Evolutionary conservation across 176 grass and related monocot genomes (phyloP).

Genomic region (Puccinellia tenuiflora): DNA sequence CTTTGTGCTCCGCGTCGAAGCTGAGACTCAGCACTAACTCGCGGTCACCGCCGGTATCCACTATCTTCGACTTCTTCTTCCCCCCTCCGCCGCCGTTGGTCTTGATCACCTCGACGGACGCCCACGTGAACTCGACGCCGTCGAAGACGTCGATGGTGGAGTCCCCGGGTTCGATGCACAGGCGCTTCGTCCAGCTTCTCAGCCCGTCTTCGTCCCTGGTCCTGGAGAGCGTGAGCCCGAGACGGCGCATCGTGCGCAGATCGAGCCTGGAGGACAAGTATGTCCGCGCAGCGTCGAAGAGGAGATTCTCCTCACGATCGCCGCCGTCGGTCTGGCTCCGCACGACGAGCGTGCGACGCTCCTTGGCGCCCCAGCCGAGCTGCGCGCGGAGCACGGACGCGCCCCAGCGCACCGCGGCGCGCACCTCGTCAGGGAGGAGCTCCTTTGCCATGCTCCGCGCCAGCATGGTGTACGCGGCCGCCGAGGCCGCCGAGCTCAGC

Average conservation of each 20-base stretch:
- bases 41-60: neutral
- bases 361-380: neutral
- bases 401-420: constrained; percentile 16
- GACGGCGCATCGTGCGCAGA: neutral
- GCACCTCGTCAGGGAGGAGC: constrained; percentile 34
- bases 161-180: constrained; percentile 24
- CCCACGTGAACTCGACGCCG: constrained; percentile 26
- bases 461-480: constrained; percentile 32
- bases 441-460: constrained; percentile 28
- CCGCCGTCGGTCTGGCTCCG: neutral
- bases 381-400: neutral
- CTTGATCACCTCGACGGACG: neutral
- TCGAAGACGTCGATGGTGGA: constrained; percentile 31
- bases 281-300: constrained; percentile 12
- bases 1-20: constrained; percentile 26
- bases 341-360: constrained; percentile 7
- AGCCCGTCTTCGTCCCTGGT: neutral
- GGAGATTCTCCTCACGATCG: neutral
- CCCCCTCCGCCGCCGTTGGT: neutral
- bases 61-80: neutral
- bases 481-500: constrained; percentile 26
- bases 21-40: constrained; percentile 7
- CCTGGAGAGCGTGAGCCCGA: neutral
- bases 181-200: neutral
- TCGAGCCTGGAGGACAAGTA: constrained; percentile 28